Conservation (phyloP, 2,329 filamentous ascomycete species). For the Botrytis cinerea region DNA sequence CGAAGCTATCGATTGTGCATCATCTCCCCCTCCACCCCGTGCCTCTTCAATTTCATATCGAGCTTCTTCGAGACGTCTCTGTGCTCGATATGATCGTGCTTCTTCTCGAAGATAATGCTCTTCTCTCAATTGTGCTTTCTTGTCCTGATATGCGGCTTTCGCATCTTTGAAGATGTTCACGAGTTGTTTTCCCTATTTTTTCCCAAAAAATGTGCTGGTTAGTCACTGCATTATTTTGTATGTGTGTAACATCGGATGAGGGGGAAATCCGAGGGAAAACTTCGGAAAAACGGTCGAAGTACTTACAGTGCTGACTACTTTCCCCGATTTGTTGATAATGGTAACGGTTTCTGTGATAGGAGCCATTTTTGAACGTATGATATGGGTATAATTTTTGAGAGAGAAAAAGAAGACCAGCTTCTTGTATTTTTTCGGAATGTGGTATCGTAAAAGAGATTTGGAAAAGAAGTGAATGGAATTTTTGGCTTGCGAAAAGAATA, state of each 20-base stretch:
- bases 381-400: neutral
- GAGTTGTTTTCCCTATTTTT: slow-evolving; percentile 77
- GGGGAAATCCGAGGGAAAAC: slow-evolving; percentile 8
- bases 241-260: slow-evolving; percentile 9
- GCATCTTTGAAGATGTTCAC: slow-evolving; percentile 91
- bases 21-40: neutral
- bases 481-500: slow-evolving; percentile 17
- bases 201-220: slow-evolving; percentile 17
- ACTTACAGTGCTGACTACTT: slow-evolving; percentile 83
- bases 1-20: slow-evolving; percentile 22
- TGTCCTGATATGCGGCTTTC: slow-evolving; percentile 81
- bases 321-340: slow-evolving; percentile 87
- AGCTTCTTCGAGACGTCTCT: slow-evolving; percentile 44
- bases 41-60: slow-evolving; percentile 44
- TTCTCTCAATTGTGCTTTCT: slow-evolving; percentile 78
- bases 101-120: slow-evolving; percentile 62
- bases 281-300: slow-evolving; percentile 24
- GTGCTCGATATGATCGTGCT: slow-evolving; percentile 58
- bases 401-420: slow-evolving; percentile 20
- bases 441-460: neutral
- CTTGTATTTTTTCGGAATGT: neutral
- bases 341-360: slow-evolving; percentile 72
- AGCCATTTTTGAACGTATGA: slow-evolving; percentile 20
- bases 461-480: neutral
- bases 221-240: slow-evolving; percentile 21